Base-by-base conservation (phyloP, 108 stramenopile species). In the Epithemia pelagica region DNA sequence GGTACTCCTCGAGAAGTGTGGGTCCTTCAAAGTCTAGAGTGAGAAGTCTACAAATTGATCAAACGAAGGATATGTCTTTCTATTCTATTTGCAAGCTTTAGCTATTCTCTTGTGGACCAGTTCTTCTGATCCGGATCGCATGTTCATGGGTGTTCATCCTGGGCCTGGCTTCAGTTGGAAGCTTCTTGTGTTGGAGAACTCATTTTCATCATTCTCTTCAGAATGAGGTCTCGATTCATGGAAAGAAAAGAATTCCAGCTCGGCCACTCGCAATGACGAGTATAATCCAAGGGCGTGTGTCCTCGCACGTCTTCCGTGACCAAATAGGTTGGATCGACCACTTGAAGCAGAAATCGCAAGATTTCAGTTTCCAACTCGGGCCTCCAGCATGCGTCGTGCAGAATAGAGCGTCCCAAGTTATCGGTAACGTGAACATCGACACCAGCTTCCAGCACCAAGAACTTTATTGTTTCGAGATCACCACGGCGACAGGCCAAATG, bases 351-450 rank as follows among this genome's bases (percentile, higher is more conserved):
- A 28, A 33, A 26, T 23, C 73, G 27, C 51, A 65, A 56, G 19
- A 73, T 60, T 28, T 72, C 68, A 24, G 68, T 31, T 2, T 77
- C 59, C 8, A 78, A 72, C 21, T 60, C 19, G 66, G 75, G 30
- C n/a, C 60, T 68, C 91, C 91, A 92, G 65, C 80, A 85, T 2
- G 82, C 79, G 68, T 92, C 91, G 66, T 92, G 91, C 58, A 87
- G 74, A 22, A 86, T 77, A 0, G 76, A 88, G 26, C 88, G 73
- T 20, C 91, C 91, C 74, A 74, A 81, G 59, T 92, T 88, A 71
- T 92, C 91, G 23, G 55, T 59, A 1, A 80, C 62, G 15, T 79
- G 64, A 26, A 78, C 64, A 53, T 52, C 65, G 15, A 84, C 84
- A 2, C 59, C 54, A 3, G 79, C 82, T 51, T 84, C 80, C 10